A percentile compares a stretch with the other conserved stretches of the same genome.
Evolutionary conservation across 306 rosid species (phyloP).

Genomic region (Castanospermum australe): DNA sequence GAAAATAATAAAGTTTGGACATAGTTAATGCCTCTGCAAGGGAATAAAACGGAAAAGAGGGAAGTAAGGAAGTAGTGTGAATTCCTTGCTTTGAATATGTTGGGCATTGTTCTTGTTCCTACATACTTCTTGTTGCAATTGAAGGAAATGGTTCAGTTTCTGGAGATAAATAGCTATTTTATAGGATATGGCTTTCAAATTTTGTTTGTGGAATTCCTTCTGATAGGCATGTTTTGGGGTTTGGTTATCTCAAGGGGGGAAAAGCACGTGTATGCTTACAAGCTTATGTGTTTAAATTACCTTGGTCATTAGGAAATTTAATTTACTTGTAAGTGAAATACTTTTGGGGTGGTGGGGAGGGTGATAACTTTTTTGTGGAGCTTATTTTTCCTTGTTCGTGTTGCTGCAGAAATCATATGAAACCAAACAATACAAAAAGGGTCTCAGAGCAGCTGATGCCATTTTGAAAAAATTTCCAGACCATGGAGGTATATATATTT

Average conservation of each 20-base stretch:
- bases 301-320: neutral
- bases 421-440: conserved; percentile 96
- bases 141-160: conserved; percentile 17
- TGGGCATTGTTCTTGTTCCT: neutral
- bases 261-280: neutral
- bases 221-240: neutral
- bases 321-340: neutral
- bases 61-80: neutral
- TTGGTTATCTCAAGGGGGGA: neutral
- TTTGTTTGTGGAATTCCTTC: neutral
- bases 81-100: neutral
- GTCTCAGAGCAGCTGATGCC: conserved; percentile 92
- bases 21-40: neutral
- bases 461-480: conserved; percentile 87
- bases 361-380: neutral
- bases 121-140: neutral
- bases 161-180: neutral
- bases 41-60: neutral
- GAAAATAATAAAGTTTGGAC: neutral
- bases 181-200: neutral
- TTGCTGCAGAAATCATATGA: conserved; percentile 85
- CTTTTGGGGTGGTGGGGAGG: neutral
- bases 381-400: conserved; percentile 3
- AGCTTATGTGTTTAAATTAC: neutral
- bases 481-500: conserved; percentile 73